These are phyloP conservation scores for Casaregolazyma lundiana DNA, from an alignment of 1,139 yeast species.

Conservation along the genomic window DNA sequence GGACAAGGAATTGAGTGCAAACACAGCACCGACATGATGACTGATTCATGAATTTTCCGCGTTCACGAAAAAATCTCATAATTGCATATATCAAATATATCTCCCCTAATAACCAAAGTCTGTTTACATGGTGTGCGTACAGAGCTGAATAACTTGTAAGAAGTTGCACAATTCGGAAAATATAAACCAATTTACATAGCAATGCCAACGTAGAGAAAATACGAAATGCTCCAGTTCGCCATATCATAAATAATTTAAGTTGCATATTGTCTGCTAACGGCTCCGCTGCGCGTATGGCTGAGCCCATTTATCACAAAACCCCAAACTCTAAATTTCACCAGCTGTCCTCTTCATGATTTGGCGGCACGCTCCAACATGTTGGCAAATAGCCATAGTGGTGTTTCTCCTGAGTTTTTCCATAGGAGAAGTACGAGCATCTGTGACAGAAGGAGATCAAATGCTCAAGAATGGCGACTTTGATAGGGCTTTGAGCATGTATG, in stretches of 20 bases:
- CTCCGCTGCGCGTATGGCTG: too few species aligned
- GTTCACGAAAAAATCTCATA: not conserved
- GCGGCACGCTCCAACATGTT: not conserved
- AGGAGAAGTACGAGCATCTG: conserved; percentile 48
- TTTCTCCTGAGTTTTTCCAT: conserved; percentile 35
- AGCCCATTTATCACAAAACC: too few species aligned
- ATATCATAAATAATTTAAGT: too few species aligned
- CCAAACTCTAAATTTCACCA: not conserved
- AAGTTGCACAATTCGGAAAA: too few species aligned
- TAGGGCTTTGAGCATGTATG: conserved; percentile 57
- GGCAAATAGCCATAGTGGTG: not conserved
- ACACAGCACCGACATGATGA: not conserved
- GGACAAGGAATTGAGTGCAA: conserved; percentile 1
- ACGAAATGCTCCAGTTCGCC: too few species aligned
- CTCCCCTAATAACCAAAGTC: not conserved
- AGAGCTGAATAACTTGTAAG: too few species aligned
- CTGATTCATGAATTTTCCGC: too few species aligned
- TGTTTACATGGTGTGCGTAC: too few species aligned
- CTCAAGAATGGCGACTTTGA: conserved; percentile 19
- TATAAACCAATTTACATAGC: too few species aligned
- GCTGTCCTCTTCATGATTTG: not conserved
- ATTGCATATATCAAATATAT: not conserved
- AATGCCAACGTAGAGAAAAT: too few species aligned
- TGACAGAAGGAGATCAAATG: conserved; percentile 16
- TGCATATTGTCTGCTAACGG: too few species aligned